These are phyloP conservation scores for Pseudogymnoascus sp. DNA, from an alignment of 2,329 filamentous ascomycete genomes.

Conservation along the genomic window DNA sequence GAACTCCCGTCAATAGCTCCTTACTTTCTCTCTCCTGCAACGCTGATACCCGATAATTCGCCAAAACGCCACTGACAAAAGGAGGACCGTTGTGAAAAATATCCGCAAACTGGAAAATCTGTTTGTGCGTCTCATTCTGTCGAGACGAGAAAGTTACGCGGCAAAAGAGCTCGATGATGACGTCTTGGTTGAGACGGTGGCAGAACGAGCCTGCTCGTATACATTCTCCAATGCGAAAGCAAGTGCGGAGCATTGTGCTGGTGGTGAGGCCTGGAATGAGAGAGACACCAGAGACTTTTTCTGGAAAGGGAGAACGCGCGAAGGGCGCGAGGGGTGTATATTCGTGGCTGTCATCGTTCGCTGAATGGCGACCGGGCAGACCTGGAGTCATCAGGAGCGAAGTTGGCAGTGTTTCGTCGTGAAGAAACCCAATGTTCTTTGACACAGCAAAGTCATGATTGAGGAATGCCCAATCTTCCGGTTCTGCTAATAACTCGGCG, in stretches of 20 bases:
- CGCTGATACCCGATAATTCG: constrained; percentile 38
- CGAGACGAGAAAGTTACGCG: constrained; percentile 51
- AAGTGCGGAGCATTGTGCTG: constrained; percentile 44
- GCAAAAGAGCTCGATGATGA: constrained; percentile 58
- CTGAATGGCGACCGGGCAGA: neutral
- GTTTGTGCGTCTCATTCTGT: constrained; percentile 41
- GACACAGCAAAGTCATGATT: neutral
- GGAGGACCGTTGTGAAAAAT: constrained; percentile 52
- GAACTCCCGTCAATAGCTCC: constrained; percentile 31
- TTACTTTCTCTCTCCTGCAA: constrained; percentile 41
- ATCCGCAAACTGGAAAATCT: constrained; percentile 58
- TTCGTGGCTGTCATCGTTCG: constrained; percentile 23
- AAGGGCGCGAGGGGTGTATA: constrained; percentile 35
- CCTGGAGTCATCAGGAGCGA: neutral
- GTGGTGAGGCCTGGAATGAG: constrained; percentile 45
- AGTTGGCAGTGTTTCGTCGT: neutral
- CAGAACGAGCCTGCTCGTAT: constrained; percentile 39
- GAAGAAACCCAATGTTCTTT: neutral
- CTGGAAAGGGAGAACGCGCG: constrained; percentile 44
- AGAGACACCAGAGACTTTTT: constrained; percentile 42
- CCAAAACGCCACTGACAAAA: constrained; percentile 40
- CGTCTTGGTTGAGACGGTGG: constrained; percentile 40
- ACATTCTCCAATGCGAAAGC: constrained; percentile 58
- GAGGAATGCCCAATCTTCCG: constrained; percentile 24
- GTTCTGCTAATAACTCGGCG: neutral